Evolutionary conservation across 305 asterid species (phyloP), one percentile per base, ranked within the genome.

Genomic region (Fraxinus angustifolia): DNA sequence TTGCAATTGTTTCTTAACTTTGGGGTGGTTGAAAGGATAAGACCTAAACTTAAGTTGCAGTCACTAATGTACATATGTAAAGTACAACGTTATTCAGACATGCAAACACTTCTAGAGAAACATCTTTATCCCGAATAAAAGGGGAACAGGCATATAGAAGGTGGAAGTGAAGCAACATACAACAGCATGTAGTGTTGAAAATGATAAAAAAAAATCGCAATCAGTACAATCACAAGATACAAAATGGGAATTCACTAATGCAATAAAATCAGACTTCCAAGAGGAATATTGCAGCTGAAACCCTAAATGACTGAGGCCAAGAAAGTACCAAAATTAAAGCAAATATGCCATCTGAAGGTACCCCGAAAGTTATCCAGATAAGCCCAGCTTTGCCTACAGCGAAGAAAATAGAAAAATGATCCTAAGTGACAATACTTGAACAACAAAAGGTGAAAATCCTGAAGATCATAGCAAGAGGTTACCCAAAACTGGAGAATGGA

Each of bases 281-380:
- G 71, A 72, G 45, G 53, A 65, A 33, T 68, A 68, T 14, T 70
- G 78, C 77, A 75, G 33, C 50, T 30, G 60, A 73, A 82, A 68
- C 62, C 58, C 21, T 28, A 73, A 79, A 82, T 73, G 62, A 79
- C 36, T 12, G 83, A 73, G 84, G 79, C 3, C 77, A 81, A 79
- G 45, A 36, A 74, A 26, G 70, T 94, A 96, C 99, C 99, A 86
- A 96, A 96, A 83, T 96, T 96, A 85, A 96, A 96, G 92, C 98
- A 94, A 87, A 94, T 93, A 74, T 96, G 98, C 98, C 99, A 96
- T 90, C 99, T 93, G 89, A 96, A 94, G 82, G 97, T 90, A 48
- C 99, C 99, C 6, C 98, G 93, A 70, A 87, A 90, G 50, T 90
- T 86, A 85, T 96, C 99, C 94, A 96, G 85, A 83, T 86, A 93